Percentiles rank a stretch among this genome's conserved stretches.
Conservation (phyloP, 2,329 filamentous ascomycete species). For the Fusarium pininemorale region DNA sequence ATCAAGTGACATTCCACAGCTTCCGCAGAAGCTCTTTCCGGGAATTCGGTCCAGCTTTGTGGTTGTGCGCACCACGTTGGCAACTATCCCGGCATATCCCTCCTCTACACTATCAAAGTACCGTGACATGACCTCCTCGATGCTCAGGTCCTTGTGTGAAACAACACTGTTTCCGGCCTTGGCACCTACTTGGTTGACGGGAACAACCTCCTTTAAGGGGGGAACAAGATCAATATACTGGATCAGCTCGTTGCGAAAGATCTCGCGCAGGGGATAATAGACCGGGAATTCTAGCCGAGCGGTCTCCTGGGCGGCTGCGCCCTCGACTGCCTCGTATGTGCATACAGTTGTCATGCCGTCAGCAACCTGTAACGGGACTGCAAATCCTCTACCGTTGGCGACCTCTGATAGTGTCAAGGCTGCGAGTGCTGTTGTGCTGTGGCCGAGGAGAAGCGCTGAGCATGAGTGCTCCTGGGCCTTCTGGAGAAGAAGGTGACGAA, state of each 20-base stretch:
- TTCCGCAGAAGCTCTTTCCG: constrained; percentile 60
- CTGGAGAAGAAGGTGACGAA: constrained; percentile 75
- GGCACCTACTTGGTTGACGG: constrained; percentile 46
- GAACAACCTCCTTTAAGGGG: constrained; percentile 60
- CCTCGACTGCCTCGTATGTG: constrained; percentile 41
- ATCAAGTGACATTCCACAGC: constrained; percentile 76
- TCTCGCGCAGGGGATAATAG: constrained; percentile 84
- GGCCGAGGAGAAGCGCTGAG: constrained; percentile 80
- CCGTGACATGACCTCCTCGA: constrained; percentile 87
- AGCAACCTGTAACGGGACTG: constrained; percentile 81
- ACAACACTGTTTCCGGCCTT: constrained; percentile 53
- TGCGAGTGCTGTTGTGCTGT: constrained; percentile 88
- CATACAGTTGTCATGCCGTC: constrained; percentile 68
- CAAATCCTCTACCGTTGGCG: constrained; percentile 88
- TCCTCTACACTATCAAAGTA: constrained; percentile 86
- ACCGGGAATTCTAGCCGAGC: constrained; percentile 53
- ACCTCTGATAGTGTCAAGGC: constrained; percentile 87
- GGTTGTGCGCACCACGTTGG: constrained; percentile 94
- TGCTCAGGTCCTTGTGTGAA: constrained; percentile 81
- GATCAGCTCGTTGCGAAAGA: constrained; percentile 82
- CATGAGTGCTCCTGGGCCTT: constrained; percentile 69
- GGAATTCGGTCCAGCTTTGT: constrained; percentile 73
- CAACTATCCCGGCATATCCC: constrained; percentile 89
- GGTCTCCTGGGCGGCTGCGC: constrained; percentile 30
- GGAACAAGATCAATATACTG: constrained; percentile 69